phyloP scores from a whole-genome alignment of 495 filamentous ascomycete genomes.

The Neurospora sp. region DNA sequence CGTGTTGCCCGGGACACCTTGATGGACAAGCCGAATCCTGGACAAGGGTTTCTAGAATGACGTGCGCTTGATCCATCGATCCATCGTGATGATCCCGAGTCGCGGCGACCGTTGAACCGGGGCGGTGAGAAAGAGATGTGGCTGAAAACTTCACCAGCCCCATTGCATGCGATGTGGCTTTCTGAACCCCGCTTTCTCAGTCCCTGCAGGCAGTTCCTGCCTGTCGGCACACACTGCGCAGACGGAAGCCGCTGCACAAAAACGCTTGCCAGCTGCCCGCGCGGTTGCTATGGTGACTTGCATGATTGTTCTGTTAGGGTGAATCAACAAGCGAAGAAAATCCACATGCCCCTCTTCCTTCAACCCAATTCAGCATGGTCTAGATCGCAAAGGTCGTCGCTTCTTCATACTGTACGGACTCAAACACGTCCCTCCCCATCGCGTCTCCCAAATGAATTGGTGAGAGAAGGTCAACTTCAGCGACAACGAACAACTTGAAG shows the following conservation, averaged over 20 bases:
- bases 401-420: neutral
- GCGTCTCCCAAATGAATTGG: neutral
- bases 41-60: neutral
- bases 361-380: neutral
- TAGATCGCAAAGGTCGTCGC: neutral
- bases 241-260: neutral
- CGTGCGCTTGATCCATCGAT: neutral
- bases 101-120: neutral
- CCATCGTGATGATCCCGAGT: neutral
- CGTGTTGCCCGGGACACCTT: neutral
- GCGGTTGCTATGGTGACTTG: constrained; percentile 16
- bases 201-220: neutral
- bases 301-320: constrained; percentile 9
- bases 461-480: neutral
- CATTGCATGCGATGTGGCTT: neutral
- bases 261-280: constrained; percentile 1
- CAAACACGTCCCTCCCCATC: neutral
- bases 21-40: neutral
- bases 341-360: neutral
- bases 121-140: neutral
- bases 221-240: neutral
- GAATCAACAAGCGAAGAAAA: neutral
- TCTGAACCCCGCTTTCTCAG: neutral
- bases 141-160: neutral
- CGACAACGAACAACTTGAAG: neutral